Evolutionary conservation across 352 stramenopile genomes (phyloP).

Genomic region (Pythium aristosporum): DNA sequence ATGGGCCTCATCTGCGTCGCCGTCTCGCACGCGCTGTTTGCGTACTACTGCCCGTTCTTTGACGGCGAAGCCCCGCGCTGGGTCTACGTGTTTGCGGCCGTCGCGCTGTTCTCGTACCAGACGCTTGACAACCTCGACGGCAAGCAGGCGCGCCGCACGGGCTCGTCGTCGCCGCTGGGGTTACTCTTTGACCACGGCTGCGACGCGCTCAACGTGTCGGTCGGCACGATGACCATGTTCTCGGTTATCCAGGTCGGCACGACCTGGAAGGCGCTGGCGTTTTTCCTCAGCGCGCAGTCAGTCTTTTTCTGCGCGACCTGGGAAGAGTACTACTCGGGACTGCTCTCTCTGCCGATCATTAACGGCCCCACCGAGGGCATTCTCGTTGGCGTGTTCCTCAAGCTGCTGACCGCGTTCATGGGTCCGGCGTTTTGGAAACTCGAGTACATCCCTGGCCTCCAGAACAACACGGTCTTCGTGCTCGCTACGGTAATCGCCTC

Average conservation of each 20-base stretch:
- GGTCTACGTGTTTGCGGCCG: constrained; percentile 58
- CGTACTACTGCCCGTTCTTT: constrained; percentile 70
- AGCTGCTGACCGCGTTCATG: constrained; percentile 66
- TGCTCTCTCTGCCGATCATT: constrained; percentile 93
- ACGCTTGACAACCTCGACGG: constrained; percentile 86
- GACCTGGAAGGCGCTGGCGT: constrained; percentile 76
- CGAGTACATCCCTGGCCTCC: constrained; percentile 57
- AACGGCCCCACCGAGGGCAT: constrained; percentile 98
- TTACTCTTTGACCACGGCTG: constrained; percentile 86
- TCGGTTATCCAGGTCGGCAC: constrained; percentile 73
- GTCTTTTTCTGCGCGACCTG: constrained; percentile 88
- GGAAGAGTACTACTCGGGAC: constrained; percentile 94
- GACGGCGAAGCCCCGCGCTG: constrained; percentile 68
- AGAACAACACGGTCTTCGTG: constrained; percentile 86
- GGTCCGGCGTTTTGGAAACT: constrained; percentile 70
- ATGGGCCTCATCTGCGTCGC: constrained; percentile 66
- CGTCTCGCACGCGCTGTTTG: constrained; percentile 60
- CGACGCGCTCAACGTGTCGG: constrained; percentile 80
- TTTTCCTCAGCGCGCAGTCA: constrained; percentile 73
- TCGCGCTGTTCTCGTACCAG: constrained; percentile 72
- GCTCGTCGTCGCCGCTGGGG: constrained; percentile 74
- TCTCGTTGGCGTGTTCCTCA: constrained; percentile 76
- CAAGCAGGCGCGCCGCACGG: constrained; percentile 80
- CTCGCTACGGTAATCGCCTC: constrained; percentile 56
- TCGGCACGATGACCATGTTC: constrained; percentile 81